Evolutionary conservation across 2,329 filamentous ascomycete species (phyloP), one percentile per base, ranked within the genome.

Genomic region (Fusarium sp.): DNA sequence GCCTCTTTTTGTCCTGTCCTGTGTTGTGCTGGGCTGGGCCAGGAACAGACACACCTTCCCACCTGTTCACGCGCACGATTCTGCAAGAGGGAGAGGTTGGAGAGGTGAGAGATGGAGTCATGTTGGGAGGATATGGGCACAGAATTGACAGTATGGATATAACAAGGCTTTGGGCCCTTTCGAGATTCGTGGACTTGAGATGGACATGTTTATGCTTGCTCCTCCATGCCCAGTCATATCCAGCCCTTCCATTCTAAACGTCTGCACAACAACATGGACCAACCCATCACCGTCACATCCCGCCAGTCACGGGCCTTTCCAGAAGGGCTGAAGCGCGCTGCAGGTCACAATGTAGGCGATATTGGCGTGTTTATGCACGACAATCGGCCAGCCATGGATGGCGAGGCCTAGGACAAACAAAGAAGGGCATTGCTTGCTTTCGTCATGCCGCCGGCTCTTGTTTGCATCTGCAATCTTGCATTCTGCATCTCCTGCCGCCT

Each of bases 281-380:
- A 56, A 61, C 47, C 66, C 33, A 61, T 27, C 45, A 74, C 66
- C 25, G 70, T 74, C 58, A 60, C 71, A 64, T 50, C 71, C 68
- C 54, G 63, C 56, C 66, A 59, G 68, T 59, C 52, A 73, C 47
- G 60, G 57, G 70, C 52, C 62, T 29, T 65, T 52, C 62, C 58
- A 65, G 59, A 52, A 61, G 38, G 52, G 57, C 54, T 62, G 54
- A 65, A 59, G 47, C n/a, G 62, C 33, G 13, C 31, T 66, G 71
- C 72, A 74, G 50, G 71, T 68, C 69, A 70, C 65, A 64, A 73
- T 68, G 50, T 47, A 40, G 63, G 50, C 42, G 33, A 54, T 40
- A 56, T 73, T 69, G 62, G 65, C 68, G 63, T 76, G 64, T 79
- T 81, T 75, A 84, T 85, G 83, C 84, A 83, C 75, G 81, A 82